A percentile compares a stretch with the other conserved stretches of the same genome.
These are phyloP conservation scores for Aquilaria malaccensis DNA, from an alignment of 345 rosid species.

Conservation along the genomic window DNA sequence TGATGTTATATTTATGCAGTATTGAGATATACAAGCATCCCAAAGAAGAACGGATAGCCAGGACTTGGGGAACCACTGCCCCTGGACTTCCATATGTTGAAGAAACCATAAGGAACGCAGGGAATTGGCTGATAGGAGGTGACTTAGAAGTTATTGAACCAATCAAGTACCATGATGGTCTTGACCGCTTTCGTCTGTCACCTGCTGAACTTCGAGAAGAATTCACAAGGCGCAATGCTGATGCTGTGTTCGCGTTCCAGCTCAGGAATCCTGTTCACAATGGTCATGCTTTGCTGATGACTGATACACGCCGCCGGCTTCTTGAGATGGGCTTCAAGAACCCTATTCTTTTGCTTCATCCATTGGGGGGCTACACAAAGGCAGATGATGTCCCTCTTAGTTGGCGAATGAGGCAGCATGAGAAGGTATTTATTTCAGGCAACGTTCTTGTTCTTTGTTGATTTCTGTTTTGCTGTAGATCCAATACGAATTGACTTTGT, in stretches of 20 bases:
- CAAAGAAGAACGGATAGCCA: conserved; percentile 93
- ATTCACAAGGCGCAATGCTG: conserved; percentile 75
- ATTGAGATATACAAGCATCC: conserved; percentile 96
- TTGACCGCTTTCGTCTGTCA: conserved; percentile 81
- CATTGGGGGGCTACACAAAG: conserved; percentile 92
- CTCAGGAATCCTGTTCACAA: conserved; percentile 97
- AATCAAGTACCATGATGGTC: conserved; percentile 81
- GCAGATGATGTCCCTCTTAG: conserved; percentile 97
- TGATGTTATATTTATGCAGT: conserved; percentile 27
- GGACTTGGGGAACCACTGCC: conserved; percentile 96
- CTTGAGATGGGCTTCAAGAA: conserved; percentile 96
- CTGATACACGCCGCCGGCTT: conserved; percentile 84
- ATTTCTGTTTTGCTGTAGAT: too few relatives aligned
- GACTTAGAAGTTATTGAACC: conserved; percentile 89
- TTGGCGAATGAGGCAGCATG: conserved; percentile 98
- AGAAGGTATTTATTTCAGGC: conserved; percentile 42
- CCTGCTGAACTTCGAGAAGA: conserved; percentile 80
- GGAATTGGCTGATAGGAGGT: conserved; percentile 95
- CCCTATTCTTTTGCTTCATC: conserved; percentile 92
- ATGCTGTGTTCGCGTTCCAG: conserved; percentile 99
- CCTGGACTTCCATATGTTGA: conserved; percentile 91
- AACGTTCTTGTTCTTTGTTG: too few relatives aligned
- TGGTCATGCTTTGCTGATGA: conserved; percentile 96
- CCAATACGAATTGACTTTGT: too few relatives aligned
- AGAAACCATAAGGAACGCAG: conserved; percentile 62